Percentiles rank a stretch among this genome's conserved stretches.
phyloP scores from a whole-genome alignment of 441 rosid species.

The Erodium moschatum region DNA sequence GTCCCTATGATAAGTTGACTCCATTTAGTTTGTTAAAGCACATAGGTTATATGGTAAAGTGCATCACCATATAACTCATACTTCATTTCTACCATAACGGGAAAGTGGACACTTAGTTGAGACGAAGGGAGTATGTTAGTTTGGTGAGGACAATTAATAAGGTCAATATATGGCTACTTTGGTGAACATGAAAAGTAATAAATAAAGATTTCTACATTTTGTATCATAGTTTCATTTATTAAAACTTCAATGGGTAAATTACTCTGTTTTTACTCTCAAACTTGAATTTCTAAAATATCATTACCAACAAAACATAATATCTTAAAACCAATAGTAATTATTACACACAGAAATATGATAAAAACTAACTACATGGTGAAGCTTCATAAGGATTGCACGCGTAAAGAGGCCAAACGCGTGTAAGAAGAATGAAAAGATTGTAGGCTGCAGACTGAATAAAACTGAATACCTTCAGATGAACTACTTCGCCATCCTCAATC shows the following conservation, averaged over 20 bases:
- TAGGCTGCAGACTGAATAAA: not conserved
- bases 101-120: not conserved
- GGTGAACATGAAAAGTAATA: not conserved
- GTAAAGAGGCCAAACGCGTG: not conserved
- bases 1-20: not conserved
- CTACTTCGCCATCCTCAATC: slow-evolving; percentile 93
- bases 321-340: not conserved
- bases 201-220: not conserved
- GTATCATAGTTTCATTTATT: not conserved
- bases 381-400: no score
- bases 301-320: not conserved
- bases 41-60: not conserved
- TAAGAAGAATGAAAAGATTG: not conserved
- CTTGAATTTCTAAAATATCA: no score
- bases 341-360: not conserved
- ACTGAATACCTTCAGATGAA: slow-evolving; percentile 68
- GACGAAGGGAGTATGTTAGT: not conserved
- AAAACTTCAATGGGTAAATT: not conserved
- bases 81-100: not conserved
- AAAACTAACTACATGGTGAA: no score
- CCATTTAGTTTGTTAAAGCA: not conserved
- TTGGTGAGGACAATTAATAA: not conserved
- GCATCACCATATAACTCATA: not conserved
- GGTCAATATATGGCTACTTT: not conserved
- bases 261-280: not conserved